Percentiles rank a stretch among this genome's conserved stretches.
Evolutionary conservation across 2,329 filamentous ascomycete genomes (phyloP).

Genomic region (Paracamarosporium sp.): DNA sequence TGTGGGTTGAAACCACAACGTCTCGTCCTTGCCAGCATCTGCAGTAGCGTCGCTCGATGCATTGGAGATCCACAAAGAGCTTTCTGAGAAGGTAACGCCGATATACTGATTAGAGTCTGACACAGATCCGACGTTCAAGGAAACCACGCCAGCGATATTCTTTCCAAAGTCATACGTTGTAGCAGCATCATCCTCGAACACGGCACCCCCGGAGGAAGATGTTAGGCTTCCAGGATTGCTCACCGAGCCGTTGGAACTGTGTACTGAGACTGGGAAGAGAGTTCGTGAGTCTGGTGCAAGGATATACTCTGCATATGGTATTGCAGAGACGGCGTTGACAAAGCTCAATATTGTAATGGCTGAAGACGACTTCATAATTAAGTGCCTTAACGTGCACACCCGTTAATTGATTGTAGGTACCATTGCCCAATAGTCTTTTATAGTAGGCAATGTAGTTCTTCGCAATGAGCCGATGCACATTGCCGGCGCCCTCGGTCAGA

Average conservation of each 20-base stretch:
- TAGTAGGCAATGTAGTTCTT: background rate
- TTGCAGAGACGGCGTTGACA: background rate
- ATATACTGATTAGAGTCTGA: slow-evolving; percentile 48
- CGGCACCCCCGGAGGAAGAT: slow-evolving; percentile 33
- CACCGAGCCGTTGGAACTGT: slow-evolving; percentile 49
- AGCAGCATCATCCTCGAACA: slow-evolving; percentile 45
- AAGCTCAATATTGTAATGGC: background rate
- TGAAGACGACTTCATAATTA: slow-evolving; percentile 5
- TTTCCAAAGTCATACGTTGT: slow-evolving; percentile 51
- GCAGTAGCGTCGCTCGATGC: slow-evolving; percentile 55
- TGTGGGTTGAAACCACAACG: slow-evolving; percentile 55
- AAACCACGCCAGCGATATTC: slow-evolving; percentile 52
- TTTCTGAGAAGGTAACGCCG: slow-evolving; percentile 52
- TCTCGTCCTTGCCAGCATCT: slow-evolving; percentile 55
- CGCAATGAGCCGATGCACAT: background rate
- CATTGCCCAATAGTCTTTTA: background rate
- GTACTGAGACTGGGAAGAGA: slow-evolving; percentile 36
- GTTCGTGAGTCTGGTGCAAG: slow-evolving; percentile 13
- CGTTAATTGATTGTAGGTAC: background rate
- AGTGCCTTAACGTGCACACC: background rate
- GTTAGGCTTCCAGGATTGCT: slow-evolving; percentile 42
- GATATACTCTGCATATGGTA: slow-evolving; percentile 14
- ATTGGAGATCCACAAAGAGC: slow-evolving; percentile 57
- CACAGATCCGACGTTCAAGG: slow-evolving; percentile 41
- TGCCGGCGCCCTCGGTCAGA: background rate